Conservation (phyloP, 495 filamentous ascomycete species). For the Xylaria castorea region DNA sequence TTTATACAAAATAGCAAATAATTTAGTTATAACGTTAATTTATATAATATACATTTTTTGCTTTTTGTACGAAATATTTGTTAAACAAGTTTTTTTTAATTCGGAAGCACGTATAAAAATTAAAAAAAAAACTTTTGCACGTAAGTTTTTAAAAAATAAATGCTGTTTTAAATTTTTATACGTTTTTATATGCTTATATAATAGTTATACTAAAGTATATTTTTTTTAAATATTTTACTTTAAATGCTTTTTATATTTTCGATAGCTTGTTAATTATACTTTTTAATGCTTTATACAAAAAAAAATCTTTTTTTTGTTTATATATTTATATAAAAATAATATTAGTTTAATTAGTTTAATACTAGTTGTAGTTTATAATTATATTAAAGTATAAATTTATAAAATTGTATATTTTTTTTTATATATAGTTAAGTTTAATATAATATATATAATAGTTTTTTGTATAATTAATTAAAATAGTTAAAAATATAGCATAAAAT, state of each 20-base stretch:
- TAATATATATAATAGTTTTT: neutral
- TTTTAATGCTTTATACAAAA: neutral
- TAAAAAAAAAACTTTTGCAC: neutral
- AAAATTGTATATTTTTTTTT: neutral
- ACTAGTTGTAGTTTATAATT: neutral
- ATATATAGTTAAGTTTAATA: neutral
- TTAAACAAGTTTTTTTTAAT: neutral
- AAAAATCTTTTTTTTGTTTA: neutral
- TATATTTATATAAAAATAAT: neutral
- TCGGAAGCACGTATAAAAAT: neutral
- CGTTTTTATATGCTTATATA: neutral
- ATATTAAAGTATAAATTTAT: neutral
- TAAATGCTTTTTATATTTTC: neutral
- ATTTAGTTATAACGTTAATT: neutral
- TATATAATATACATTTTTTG: neutral
- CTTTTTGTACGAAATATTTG: neutral
- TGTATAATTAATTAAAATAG: neutral
- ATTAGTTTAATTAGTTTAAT: neutral
- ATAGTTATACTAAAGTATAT: neutral
- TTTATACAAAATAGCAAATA: neutral
- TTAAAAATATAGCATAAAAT: neutral
- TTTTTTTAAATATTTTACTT: neutral
- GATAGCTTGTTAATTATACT: neutral
- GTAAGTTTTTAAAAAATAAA: conserved; percentile 1
- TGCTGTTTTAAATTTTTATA: neutral